Evolutionary conservation across 2,329 filamentous ascomycete genomes (phyloP), one percentile per base, ranked within the genome.

Genomic region (Calonectria pseudoreteaudii): DNA sequence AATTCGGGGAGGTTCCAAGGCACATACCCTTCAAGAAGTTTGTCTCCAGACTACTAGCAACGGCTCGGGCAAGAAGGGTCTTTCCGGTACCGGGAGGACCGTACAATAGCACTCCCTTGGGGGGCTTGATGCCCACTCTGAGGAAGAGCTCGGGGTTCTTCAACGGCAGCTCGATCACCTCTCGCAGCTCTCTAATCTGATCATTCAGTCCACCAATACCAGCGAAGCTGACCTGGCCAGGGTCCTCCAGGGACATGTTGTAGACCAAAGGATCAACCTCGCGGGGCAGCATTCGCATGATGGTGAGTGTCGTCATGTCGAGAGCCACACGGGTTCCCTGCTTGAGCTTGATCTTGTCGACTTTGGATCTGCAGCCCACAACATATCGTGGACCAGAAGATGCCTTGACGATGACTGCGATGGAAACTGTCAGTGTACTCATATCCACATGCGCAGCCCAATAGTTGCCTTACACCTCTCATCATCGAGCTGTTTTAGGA

Each of bases 161-260:
- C 81, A 99, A 90, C 66, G 97, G 97, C 81, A 99, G 87, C 87
- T 99, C 97, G 82, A 99, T 99, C 67, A 99, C 97, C 86, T 99
- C 97, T 84, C 97, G 92, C 79, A 99, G 88, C 88, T 99, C 97
- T 86, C 97, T 92, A 82, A 99, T 99, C 88, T 99, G 97, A 80
- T 99, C 97, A 84, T 99, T 99, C 82, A 99, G 87, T 77, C 97
- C 97, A 87, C 97, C 97, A 79, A 99, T 99, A 81, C 97, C 97
- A 50, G 94, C 96, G 86, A 99, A 99, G 88, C 95, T 98, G 86
- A 99, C 94, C 86, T 98, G 96, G 8, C 97, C 97, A 0, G 97
- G 97, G 84, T 99, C 97, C 86, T 99, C 97, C 80, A 99, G 87
- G 26, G 97, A 99, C 97, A 99, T 99, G 90, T 99, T 99, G 91